A percentile compares a stretch with the other conserved stretches of the same genome.
Evolutionary conservation across 78 protist genomes (phyloP).

Genomic region (Dictyostelium intermedium): DNA sequence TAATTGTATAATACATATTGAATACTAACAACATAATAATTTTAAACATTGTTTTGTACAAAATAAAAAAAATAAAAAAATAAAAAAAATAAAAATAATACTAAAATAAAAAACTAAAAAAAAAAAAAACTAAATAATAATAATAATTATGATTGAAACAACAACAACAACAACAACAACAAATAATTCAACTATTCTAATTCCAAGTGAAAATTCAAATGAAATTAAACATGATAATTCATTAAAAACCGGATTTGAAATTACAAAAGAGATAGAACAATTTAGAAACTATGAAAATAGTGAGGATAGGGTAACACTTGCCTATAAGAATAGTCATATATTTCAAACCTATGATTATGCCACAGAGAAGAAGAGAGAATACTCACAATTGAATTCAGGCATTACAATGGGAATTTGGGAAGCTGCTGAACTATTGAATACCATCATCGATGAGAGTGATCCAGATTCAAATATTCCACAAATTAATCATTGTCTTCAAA

Average conservation of each 20-base stretch:
- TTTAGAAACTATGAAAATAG: conserved; percentile 81
- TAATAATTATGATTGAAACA: not conserved
- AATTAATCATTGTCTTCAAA: conserved; percentile 88
- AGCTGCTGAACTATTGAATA: conserved; percentile 69
- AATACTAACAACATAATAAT: too few species aligned
- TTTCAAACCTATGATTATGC: conserved; percentile 76
- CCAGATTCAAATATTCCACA: conserved; percentile 91
- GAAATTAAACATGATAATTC: not conserved
- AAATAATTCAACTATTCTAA: not conserved
- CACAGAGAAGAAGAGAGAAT: not conserved
- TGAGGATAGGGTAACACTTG: conserved; percentile 30
- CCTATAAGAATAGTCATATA: conserved; percentile 61
- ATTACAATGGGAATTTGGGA: conserved; percentile 75
- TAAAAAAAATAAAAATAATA: too few species aligned
- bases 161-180: not conserved
- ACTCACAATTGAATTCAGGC: not conserved
- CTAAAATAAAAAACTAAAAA: too few species aligned
- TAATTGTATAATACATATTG: too few species aligned
- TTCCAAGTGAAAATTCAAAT: not conserved
- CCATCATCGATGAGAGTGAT: conserved; percentile 81
- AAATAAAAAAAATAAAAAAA: too few species aligned
- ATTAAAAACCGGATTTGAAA: not conserved
- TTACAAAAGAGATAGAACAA: conserved; percentile 26
- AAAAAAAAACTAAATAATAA: too few species aligned
- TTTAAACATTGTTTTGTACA: too few species aligned